Evolutionary conservation across 2,329 filamentous ascomycete genomes (phyloP).

Genomic region (Penicillium sp.): DNA sequence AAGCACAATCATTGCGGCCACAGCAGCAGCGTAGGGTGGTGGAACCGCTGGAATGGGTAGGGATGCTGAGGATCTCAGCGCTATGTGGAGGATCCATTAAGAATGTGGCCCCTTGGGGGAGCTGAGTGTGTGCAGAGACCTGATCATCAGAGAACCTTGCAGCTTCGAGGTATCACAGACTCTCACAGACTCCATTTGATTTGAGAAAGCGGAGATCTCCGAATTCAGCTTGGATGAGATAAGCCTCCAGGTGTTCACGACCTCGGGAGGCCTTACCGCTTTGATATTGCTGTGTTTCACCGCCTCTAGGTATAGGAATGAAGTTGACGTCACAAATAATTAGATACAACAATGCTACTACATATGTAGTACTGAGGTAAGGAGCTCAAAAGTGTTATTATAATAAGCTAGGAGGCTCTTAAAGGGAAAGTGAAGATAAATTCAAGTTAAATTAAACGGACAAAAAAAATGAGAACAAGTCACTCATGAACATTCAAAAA

Average conservation of each 20-base stretch:
- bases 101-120: slow-evolving; percentile 34
- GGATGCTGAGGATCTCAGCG: slow-evolving; percentile 33
- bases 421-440: not conserved
- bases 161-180: slow-evolving; percentile 8
- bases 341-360: not conserved
- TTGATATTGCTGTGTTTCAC: not conserved
- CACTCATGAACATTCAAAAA: not conserved
- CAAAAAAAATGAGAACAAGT: not conserved
- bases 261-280: not conserved
- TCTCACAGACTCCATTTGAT: slow-evolving; percentile 1
- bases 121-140: slow-evolving; percentile 18
- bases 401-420: not conserved
- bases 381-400: not conserved
- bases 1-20: slow-evolving; percentile 74
- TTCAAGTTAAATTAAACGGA: not conserved
- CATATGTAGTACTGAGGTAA: no score
- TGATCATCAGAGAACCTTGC: slow-evolving; percentile 7
- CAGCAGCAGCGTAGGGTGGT: slow-evolving; percentile 70
- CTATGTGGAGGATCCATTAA: slow-evolving; percentile 33
- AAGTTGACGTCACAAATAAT: not conserved
- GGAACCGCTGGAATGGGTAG: slow-evolving; percentile 29
- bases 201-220: slow-evolving; percentile 11
- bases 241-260: not conserved
- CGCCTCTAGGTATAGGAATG: not conserved
- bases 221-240: slow-evolving; percentile 4